Conservation (phyloP, 2,329 filamentous ascomycete genomes). For the Scedosporium minutisporum region DNA sequence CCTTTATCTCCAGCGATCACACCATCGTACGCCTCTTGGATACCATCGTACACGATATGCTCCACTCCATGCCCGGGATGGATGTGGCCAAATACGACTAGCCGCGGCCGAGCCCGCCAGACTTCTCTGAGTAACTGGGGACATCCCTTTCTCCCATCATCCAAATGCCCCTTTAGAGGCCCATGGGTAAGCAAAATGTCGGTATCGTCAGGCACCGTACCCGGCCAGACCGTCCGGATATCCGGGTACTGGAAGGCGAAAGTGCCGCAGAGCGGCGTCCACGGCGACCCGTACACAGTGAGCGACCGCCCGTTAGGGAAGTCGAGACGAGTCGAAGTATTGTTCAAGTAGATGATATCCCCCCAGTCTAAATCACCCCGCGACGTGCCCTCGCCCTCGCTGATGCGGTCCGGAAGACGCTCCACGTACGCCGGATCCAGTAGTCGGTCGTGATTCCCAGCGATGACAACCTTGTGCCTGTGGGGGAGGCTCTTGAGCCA, state of each 20-base stretch:
- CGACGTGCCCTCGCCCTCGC: slow-evolving; percentile 22
- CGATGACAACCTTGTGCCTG: slow-evolving; percentile 32
- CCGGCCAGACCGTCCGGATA: slow-evolving; percentile 23
- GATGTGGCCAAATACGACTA: slow-evolving; percentile 9
- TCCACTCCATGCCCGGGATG: not conserved
- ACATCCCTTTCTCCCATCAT: slow-evolving; percentile 22
- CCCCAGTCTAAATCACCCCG: slow-evolving; percentile 49
- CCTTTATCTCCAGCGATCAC: too few relatives aligned
- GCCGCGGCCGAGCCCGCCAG: slow-evolving; percentile 2
- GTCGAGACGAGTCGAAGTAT: slow-evolving; percentile 49
- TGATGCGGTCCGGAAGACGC: slow-evolving; percentile 8
- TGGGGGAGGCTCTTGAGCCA: slow-evolving; percentile 50
- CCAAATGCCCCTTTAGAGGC: slow-evolving; percentile 25
- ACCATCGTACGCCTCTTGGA: too few relatives aligned
- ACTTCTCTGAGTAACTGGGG: slow-evolving; percentile 12
- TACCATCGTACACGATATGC: too few relatives aligned
- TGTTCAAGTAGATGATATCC: slow-evolving; percentile 66
- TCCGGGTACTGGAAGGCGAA: slow-evolving; percentile 32
- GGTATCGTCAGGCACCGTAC: slow-evolving; percentile 13
- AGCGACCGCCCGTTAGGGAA: not conserved
- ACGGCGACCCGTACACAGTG: slow-evolving; percentile 17
- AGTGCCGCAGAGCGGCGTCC: slow-evolving; percentile 21
- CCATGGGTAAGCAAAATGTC: slow-evolving; percentile 30
- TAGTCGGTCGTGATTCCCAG: slow-evolving; percentile 34
- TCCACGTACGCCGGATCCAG: slow-evolving; percentile 21